Percentiles rank a stretch among this genome's conserved stretches.
phyloP scores from a whole-genome alignment of 768 basidiomycete species.

The Mycena filopes region DNA sequence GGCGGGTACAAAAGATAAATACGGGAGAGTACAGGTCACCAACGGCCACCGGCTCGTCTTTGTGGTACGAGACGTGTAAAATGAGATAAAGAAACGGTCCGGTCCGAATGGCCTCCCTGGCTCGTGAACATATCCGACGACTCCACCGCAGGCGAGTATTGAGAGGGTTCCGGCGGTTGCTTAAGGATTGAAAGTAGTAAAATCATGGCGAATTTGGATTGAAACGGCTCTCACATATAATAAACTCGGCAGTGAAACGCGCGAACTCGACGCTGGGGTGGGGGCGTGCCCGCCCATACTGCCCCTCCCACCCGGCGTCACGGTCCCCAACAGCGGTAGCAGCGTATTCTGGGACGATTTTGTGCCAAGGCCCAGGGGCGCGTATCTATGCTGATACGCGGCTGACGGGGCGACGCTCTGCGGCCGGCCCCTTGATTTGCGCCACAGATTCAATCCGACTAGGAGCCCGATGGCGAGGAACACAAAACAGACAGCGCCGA shows the following conservation, averaged over 20 bases:
- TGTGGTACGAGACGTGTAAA: constrained; percentile 24
- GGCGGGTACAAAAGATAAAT: background rate
- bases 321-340: too few relatives aligned
- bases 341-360: constrained; percentile 2
- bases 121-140: constrained; percentile 36
- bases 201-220: too few relatives aligned
- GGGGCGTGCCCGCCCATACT: too few relatives aligned
- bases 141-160: constrained; percentile 37
- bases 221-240: constrained; percentile 11
- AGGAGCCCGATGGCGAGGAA: constrained; percentile 4
- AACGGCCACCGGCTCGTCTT: constrained; percentile 17
- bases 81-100: constrained; percentile 16
- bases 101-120: constrained; percentile 25
- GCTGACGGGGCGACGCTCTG: constrained; percentile 21
- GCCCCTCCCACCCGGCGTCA: too few relatives aligned
- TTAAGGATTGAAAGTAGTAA: too few relatives aligned
- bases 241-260: constrained; percentile 20
- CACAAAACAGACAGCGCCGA: constrained; percentile 9
- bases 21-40: background rate
- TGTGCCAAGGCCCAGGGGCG: constrained; percentile 1
- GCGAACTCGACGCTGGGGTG: background rate
- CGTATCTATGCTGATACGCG: constrained; percentile 12
- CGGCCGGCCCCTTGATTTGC: background rate
- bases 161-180: constrained; percentile 23
- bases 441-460: constrained; percentile 12